Evolutionary conservation across 169 alveolate species (phyloP).

Genomic region (Perkinsus chesapeaki): DNA sequence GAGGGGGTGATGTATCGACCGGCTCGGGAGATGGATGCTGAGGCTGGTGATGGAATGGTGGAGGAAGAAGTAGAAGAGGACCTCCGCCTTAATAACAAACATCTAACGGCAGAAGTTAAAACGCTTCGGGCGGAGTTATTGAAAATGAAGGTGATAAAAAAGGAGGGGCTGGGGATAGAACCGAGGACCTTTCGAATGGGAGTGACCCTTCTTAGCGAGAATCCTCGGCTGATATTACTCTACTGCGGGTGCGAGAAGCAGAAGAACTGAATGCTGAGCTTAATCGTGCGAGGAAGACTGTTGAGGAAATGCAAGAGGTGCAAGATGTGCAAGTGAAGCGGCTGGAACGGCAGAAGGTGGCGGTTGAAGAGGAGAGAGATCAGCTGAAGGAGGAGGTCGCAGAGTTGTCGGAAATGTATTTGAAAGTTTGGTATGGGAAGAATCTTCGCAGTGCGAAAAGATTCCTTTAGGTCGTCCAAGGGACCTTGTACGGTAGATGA

Average conservation of each 20-base stretch:
- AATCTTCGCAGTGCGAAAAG: background rate
- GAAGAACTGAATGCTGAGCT: background rate
- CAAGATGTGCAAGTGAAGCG: background rate
- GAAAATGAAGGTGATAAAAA: background rate
- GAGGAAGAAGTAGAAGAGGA: background rate
- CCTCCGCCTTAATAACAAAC: background rate
- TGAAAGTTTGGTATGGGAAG: background rate
- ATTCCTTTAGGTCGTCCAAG: background rate
- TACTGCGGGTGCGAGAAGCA: too few species aligned
- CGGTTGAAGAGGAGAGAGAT: background rate
- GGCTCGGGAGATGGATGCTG: background rate
- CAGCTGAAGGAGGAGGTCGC: background rate
- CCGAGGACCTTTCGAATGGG: background rate
- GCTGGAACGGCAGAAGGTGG: background rate
- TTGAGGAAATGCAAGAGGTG: background rate
- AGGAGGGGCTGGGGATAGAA: background rate
- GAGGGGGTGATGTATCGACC: background rate
- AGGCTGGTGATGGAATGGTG: too few species aligned
- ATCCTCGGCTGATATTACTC: background rate
- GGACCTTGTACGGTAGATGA: background rate
- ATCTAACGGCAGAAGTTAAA: background rate
- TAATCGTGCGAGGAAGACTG: background rate
- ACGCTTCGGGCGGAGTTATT: background rate
- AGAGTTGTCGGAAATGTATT: background rate
- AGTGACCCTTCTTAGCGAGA: background rate